Evolutionary conservation across 1,139 yeast species (phyloP).

Genomic region (Protomyces macrosporus): DNA sequence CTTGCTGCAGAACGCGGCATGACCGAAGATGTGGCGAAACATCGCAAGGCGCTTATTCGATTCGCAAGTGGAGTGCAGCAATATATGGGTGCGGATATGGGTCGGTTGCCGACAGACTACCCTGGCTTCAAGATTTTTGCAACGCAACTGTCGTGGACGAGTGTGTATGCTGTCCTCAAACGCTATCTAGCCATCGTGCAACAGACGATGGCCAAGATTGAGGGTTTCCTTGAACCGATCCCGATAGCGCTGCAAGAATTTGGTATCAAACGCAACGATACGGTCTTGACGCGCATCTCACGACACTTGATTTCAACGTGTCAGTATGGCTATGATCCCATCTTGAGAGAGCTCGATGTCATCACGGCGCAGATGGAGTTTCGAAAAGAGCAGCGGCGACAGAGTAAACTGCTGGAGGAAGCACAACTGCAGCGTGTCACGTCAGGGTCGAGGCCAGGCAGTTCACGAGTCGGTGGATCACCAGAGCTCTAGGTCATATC

Average conservation of each 20-base stretch:
- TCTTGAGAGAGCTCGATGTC: background rate
- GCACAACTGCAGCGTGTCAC: too few species aligned
- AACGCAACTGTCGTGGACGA: background rate
- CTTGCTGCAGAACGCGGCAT: background rate
- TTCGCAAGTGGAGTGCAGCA: background rate
- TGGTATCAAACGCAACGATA: slow-evolving; percentile 8
- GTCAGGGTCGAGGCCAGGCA: too few species aligned
- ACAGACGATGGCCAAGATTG: slow-evolving; percentile 1
- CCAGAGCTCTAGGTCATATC: too few species aligned
- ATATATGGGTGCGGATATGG: background rate
- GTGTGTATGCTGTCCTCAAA: slow-evolving; percentile 3
- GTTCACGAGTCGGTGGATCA: too few species aligned
- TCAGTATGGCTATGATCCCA: background rate
- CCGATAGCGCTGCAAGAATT: background rate
- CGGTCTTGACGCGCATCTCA: slow-evolving; percentile 15
- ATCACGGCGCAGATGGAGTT: background rate
- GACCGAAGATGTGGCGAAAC: background rate
- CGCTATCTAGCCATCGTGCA: slow-evolving; percentile 3
- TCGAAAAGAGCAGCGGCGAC: background rate
- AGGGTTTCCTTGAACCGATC: slow-evolving; percentile 8
- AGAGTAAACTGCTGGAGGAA: background rate
- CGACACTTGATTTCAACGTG: slow-evolving; percentile 5
- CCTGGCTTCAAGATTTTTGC: background rate
- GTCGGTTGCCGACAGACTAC: background rate
- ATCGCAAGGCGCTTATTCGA: background rate